Base-by-base conservation (phyloP, 805 yeast species). In the Candida insectorum region DNA sequence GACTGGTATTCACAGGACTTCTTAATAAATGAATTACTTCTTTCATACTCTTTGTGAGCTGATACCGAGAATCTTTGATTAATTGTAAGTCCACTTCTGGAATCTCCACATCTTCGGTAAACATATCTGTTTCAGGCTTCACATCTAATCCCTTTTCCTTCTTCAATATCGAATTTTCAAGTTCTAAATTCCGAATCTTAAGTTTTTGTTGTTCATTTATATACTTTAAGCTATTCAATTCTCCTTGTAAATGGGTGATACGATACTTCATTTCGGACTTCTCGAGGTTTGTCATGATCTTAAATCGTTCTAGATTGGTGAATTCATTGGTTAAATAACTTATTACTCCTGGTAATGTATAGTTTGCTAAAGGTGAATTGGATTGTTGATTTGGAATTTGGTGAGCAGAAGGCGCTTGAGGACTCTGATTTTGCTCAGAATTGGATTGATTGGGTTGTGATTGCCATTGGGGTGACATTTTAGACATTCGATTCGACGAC, bases 281-380 rank as follows among this genome's bases (percentile, higher is more conserved):
- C 47, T 75, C 80, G 44, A 75, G 54, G 47, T 71, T 77, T 37
- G 69, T 65, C 56, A 71, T 58, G 56, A 75, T 73, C 44, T 74
- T 65, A 50, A 48, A 57, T 24, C 62, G 30, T 39, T 57, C 62
- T 16, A 57, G 37, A 31, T 67, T 67, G 16, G 81, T 74, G 52
- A 75, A 75, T 41, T 75, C 81, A n/a, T 73, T 64, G 26, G 78
- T 77, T 38, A 75, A 54, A 46, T 75, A 75, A 46, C 74, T 75
- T 58, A 75, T 75, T 15, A 75, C 75, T 0, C 81, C 81, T 0
- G 81, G 81, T 11, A 75, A 58, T 3, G 80, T 73, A 40, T 66
- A 65, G 34, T 60, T 56, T 17, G 66, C 61, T 31, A 47, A 26
- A 4, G 55, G 60, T 45, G 85, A 37, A 61, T 28, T 28, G 24